phyloP scores from a whole-genome alignment of 1,284 basidiomycete genomes.

The Ustilago bromivora region DNA sequence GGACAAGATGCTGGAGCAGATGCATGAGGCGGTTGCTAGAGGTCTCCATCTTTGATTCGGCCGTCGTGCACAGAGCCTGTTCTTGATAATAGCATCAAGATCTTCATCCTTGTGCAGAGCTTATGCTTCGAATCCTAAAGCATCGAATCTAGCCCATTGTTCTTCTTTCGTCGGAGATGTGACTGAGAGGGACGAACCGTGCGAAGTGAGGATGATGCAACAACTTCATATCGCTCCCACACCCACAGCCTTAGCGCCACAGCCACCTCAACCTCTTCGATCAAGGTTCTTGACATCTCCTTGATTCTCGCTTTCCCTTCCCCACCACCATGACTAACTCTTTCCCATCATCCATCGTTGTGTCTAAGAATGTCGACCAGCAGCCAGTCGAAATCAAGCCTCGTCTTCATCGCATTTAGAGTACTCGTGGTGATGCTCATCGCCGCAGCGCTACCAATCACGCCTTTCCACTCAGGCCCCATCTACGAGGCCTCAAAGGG shows the following conservation, averaged over 20 bases:
- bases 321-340: not conserved
- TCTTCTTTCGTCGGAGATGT: not conserved
- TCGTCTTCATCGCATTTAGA: not conserved
- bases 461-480: conserved; percentile 29
- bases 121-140: not conserved
- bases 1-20: not conserved
- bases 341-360: not conserved
- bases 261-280: not conserved
- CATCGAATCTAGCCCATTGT: not conserved
- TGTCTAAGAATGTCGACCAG: not conserved
- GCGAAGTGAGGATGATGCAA: not conserved
- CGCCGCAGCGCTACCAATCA: conserved; percentile 22
- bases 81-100: no score
- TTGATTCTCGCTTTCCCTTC: not conserved
- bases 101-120: not conserved
- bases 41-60: not conserved
- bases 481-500: conserved; percentile 30
- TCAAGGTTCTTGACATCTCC: no score
- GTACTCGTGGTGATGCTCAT: not conserved
- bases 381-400: not conserved
- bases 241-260: not conserved
- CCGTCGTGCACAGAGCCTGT: not conserved
- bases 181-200: not conserved
- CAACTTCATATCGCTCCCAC: not conserved
- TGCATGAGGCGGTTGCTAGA: not conserved